Evolutionary conservation across 805 yeast genomes (phyloP).

Genomic region (Yamadazyma sp.): DNA sequence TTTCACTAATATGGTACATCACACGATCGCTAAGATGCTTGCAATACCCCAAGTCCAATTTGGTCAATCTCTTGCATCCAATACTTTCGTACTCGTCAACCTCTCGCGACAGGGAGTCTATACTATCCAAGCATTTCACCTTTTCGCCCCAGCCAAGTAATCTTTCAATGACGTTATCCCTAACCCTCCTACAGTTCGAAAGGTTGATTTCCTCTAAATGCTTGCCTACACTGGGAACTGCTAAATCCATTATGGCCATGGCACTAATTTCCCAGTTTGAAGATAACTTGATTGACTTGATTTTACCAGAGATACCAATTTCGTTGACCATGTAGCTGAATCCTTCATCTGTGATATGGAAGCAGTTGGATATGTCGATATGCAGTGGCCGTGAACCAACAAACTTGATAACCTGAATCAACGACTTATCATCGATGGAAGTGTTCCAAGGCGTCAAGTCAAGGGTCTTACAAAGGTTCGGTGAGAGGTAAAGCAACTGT

Average conservation of each 20-base stretch:
- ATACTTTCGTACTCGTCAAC: constrained; percentile 22
- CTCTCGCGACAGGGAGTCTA: not conserved
- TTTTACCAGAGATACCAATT: constrained; percentile 63
- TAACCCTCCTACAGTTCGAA: constrained; percentile 70
- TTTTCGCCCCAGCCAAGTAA: constrained; percentile 54
- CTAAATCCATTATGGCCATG: constrained; percentile 78
- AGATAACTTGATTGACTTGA: constrained; percentile 56
- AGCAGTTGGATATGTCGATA: constrained; percentile 69
- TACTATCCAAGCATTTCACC: not conserved
- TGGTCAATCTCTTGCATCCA: constrained; percentile 61
- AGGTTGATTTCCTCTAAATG: constrained; percentile 60
- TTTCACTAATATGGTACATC: constrained; percentile 60
- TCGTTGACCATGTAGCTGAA: constrained; percentile 70
- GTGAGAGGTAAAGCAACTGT: constrained; percentile 58
- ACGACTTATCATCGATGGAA: constrained; percentile 54
- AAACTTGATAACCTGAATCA: constrained; percentile 61
- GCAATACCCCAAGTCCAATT: constrained; percentile 67
- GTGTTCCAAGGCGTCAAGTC: constrained; percentile 67
- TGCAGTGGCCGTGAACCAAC: constrained; percentile 65
- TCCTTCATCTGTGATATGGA: constrained; percentile 75
- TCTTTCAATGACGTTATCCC: constrained; percentile 69
- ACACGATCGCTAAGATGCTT: constrained; percentile 69
- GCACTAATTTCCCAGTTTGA: constrained; percentile 78
- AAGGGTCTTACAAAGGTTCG: constrained; percentile 48
- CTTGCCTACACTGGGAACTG: constrained; percentile 63